phyloP scores from a whole-genome alignment of 2,329 filamentous ascomycete genomes.

The Stachybotrys chlorohalonatus region DNA sequence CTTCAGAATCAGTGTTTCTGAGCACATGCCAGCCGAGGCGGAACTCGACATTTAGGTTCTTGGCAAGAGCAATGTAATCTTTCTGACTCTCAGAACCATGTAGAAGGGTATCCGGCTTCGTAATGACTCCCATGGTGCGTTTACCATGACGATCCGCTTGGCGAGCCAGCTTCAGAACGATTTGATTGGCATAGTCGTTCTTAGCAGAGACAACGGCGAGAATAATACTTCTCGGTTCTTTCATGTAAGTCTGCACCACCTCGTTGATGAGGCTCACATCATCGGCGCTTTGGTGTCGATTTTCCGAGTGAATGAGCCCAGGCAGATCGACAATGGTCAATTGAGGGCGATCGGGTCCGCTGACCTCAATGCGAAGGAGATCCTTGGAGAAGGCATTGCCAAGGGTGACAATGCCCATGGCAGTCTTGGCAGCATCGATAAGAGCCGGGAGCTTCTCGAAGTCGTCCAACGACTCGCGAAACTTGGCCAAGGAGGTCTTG shows the following conservation, averaged over 20 bases:
- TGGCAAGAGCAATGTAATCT: slow-evolving; percentile 29
- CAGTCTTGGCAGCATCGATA: slow-evolving; percentile 28
- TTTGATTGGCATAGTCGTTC: slow-evolving; percentile 49
- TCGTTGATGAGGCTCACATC: slow-evolving; percentile 35
- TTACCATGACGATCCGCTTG: slow-evolving; percentile 13
- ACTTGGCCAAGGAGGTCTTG: slow-evolving; percentile 11
- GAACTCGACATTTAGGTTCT: slow-evolving; percentile 37
- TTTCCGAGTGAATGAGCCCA: slow-evolving; percentile 42
- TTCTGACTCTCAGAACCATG: slow-evolving; percentile 27
- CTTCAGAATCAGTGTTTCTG: slow-evolving; percentile 33
- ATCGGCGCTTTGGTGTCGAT: slow-evolving; percentile 31
- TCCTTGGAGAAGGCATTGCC: slow-evolving; percentile 34
- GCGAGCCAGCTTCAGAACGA: slow-evolving; percentile 38
- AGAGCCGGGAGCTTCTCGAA: slow-evolving; percentile 15
- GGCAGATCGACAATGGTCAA: slow-evolving; percentile 54
- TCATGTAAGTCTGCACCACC: slow-evolving; percentile 49
- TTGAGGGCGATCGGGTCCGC: slow-evolving; percentile 38
- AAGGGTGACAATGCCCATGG: slow-evolving; percentile 38
- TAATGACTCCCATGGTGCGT: slow-evolving; percentile 48
- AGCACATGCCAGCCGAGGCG: slow-evolving; percentile 45
- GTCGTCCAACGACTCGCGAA: slow-evolving; percentile 9
- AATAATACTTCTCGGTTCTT: slow-evolving; percentile 46
- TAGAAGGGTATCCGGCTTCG: slow-evolving; percentile 39
- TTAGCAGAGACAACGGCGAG: slow-evolving; percentile 49
- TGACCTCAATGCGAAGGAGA: slow-evolving; percentile 39